Conservation (phyloP, 257 asterid genomes). For the Penstemon barbatus region DNA sequence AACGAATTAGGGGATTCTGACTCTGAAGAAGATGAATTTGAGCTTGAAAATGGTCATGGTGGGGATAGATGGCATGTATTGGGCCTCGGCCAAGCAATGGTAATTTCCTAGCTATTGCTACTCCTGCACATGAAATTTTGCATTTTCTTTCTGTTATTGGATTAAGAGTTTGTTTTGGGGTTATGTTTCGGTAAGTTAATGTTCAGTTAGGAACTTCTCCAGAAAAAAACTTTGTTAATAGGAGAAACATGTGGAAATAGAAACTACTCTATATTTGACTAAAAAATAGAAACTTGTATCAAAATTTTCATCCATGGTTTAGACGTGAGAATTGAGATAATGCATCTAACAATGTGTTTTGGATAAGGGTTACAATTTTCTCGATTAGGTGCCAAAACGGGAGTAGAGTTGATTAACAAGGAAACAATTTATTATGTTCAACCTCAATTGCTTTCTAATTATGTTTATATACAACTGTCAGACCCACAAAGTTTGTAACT, state of each 20-base stretch:
- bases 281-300: too few relatives aligned
- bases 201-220: too few relatives aligned
- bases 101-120: constrained; percentile 24
- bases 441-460: neutral
- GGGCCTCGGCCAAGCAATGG: constrained; percentile 99
- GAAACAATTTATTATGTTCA: neutral
- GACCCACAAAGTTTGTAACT: too few relatives aligned
- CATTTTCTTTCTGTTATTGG: neutral
- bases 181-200: neutral
- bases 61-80: constrained; percentile 77
- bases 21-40: constrained; percentile 47
- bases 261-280: neutral
- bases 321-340: neutral
- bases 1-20: constrained; percentile 42
- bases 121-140: too few relatives aligned
- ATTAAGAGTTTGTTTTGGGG: neutral
- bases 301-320: too few relatives aligned
- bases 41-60: constrained; percentile 15
- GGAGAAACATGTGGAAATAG: too few relatives aligned
- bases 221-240: too few relatives aligned
- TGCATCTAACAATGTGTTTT: constrained; percentile 3
- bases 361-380: neutral
- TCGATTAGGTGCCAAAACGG: neutral
- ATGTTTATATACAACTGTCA: neutral
- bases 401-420: neutral